Evolutionary conservation across 2,329 filamentous ascomycete species (phyloP).

Genomic region (Paracamarosporium sp.): DNA sequence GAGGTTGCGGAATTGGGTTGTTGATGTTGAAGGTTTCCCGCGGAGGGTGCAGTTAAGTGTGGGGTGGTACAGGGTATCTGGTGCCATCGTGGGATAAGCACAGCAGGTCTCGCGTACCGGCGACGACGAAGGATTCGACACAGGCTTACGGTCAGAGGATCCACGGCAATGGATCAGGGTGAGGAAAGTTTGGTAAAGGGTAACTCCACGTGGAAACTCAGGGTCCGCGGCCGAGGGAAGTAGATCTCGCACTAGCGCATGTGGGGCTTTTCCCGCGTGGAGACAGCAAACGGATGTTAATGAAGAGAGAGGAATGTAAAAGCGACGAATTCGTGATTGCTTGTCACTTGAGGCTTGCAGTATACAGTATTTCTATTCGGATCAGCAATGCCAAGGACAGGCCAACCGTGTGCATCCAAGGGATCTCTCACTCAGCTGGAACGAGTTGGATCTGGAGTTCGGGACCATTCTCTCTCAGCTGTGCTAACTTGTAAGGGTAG

Average conservation of each 20-base stretch:
- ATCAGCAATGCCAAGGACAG: neutral
- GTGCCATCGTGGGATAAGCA: neutral
- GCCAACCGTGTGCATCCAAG: neutral
- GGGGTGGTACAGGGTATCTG: slow-evolving; percentile 15
- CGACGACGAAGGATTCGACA: neutral
- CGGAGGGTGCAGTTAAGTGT: slow-evolving; percentile 23
- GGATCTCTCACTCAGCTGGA: neutral
- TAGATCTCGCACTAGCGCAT: neutral
- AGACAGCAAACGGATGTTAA: neutral
- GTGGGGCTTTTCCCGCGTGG: neutral
- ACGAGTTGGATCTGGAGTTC: neutral
- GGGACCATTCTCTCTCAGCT: slow-evolving; percentile 2
- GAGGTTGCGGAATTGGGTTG: slow-evolving; percentile 43
- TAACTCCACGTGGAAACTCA: neutral
- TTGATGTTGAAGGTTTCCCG: slow-evolving; percentile 23
- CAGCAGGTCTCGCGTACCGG: no score
- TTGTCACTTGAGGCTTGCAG: no score
- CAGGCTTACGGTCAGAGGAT: neutral
- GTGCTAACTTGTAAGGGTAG: slow-evolving; percentile 1
- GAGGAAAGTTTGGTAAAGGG: neutral
- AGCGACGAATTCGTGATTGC: no score
- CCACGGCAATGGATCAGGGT: neutral
- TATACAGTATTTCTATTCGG: no score
- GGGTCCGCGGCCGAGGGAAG: neutral
- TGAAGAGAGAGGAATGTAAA: no score